Evolutionary conservation across 768 basidiomycete genomes (phyloP), one percentile per base, ranked within the genome.

Genomic region (Gymnopilus junonius): DNA sequence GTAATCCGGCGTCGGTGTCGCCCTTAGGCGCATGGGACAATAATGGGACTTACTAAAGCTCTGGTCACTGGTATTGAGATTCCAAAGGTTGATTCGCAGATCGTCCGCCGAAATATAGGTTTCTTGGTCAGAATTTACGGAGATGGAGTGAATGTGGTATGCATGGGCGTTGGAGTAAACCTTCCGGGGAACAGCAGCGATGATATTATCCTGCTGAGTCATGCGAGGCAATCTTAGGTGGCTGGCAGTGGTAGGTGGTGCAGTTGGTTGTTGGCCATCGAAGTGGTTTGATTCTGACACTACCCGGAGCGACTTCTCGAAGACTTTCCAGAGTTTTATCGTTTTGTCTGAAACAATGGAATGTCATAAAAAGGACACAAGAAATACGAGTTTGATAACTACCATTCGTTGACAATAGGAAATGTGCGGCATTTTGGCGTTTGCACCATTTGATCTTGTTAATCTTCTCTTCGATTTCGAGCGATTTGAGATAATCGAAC

Each of bases 391-490:
- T 32, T 77, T 85, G 8, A 62, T 21, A 50, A 37, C 63, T 64
- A 97, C 97, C 97, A 71, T 99, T 99, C 31, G 97, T 99, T 62
- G 95, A 97, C 55, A 99, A 79, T 60, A 99, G 80, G 78, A 99
- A 99, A 78, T 99, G 97, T 46, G 97, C 96, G 48, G 93, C 85
- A 76, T 99, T 99, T 80, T 97, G 95, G 67, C 97, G 87, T 82
- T 90, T 95, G 84, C 96, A 98, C 97, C 97, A 99, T 77, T 95
- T 94, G 87, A 99, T 99, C 88, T 97, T 94, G 84, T 99, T 99
- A 84, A 99, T 99, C 91, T 99, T 99, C 86, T 99, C 97, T 80
- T 99, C 97, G 78, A 99, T 99, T 85, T 99, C 97, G 69, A 99
- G 84, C 23, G 95, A 97, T 85, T 99, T 99, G 74, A 99, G 89